Base-by-base conservation (phyloP, 2,329 filamentous ascomycete species). In the Aspergillus novofumigatus region DNA sequence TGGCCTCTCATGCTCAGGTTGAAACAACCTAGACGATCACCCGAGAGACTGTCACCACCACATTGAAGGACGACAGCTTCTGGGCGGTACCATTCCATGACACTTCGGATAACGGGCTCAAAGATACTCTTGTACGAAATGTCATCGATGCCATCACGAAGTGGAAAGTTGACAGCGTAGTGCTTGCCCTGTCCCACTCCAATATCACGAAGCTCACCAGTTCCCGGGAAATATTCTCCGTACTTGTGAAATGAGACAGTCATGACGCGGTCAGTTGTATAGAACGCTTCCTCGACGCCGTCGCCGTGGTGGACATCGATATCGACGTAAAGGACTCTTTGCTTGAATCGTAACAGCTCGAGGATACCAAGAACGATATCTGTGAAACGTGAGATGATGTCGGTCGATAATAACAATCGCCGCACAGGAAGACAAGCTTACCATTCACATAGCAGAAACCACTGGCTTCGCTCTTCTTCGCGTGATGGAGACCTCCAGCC, bases 391-490 rank as follows among this genome's bases (percentile, higher is more conserved):
- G 56, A 70, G 60, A 8, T 38, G 38, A 49, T 35, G 35, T 49
- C 2, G 2, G 25, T 38, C 8, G 47, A 9, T n/a, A 52, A 49
- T 20, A 10, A 11, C 28, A n/a, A 21, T n/a, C 38, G 17, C 35
- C 35, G 29, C 20, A 25, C 14, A n/a, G 23, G 38, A 9, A 20
- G 11, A 29, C n/a, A 52, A 23, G 11, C 65, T 59, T 68, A 77
- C 74, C 93, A 74, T 99, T 99, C 78, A 97, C 93, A 75, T 99
- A 99, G 77, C 94, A 99, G 74, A 99, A 99, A 0, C 94, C 94
- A 49, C 90, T 94, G 0, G 94, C 93, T 77, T 96, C 92, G 56
- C 89, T 88, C 73, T 93, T 94, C 75, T 97, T 97, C 42, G 94
- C 94, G 70, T 99, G 94, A 74, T 99, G 94, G 44, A 99, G 84